A percentile compares a stretch with the other conserved stretches of the same genome.
Conservation (phyloP, 352 stramenopile species). For the Pythium volutum region DNA sequence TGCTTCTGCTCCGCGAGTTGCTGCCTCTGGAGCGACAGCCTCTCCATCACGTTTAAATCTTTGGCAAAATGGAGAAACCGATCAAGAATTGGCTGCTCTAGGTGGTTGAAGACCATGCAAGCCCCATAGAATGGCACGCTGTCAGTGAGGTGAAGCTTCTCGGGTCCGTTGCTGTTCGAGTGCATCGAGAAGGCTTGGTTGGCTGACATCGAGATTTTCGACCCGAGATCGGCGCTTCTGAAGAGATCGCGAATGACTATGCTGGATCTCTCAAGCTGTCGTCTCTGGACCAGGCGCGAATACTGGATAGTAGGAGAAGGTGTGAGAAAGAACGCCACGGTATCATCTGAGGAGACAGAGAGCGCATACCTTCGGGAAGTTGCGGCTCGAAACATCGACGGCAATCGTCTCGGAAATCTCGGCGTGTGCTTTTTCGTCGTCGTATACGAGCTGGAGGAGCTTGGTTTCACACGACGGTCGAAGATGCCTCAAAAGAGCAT, state of each 20-base stretch:
- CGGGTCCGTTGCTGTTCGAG: conserved; percentile 28
- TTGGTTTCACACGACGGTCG: conserved; percentile 53
- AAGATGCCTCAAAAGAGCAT: conserved; percentile 43
- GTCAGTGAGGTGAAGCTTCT: conserved; percentile 66
- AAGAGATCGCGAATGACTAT: conserved; percentile 56
- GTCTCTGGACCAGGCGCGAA: conserved; percentile 43
- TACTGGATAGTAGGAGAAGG: conserved; percentile 30
- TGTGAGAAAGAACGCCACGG: background rate
- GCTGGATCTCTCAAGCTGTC: conserved; percentile 45
- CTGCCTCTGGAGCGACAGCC: conserved; percentile 42
- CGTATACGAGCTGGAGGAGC: conserved; percentile 67
- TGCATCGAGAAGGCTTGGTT: conserved; percentile 59
- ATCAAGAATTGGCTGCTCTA: conserved; percentile 67
- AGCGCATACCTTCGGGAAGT: conserved; percentile 49
- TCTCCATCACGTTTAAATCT: conserved; percentile 56
- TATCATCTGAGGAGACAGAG: background rate
- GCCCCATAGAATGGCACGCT: conserved; percentile 56
- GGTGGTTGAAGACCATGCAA: conserved; percentile 56
- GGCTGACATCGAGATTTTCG: conserved; percentile 24
- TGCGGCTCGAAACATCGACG: conserved; percentile 53
- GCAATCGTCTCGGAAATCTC: conserved; percentile 42
- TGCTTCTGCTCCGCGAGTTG: conserved; percentile 46
- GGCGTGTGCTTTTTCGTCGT: conserved; percentile 48
- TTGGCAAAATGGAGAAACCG: conserved; percentile 66
- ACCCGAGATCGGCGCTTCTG: conserved; percentile 20